A percentile compares a stretch with the other conserved stretches of the same genome.
Conservation (phyloP, 75 land plant genomes). For the Pseudotsuga menziesii region DNA sequence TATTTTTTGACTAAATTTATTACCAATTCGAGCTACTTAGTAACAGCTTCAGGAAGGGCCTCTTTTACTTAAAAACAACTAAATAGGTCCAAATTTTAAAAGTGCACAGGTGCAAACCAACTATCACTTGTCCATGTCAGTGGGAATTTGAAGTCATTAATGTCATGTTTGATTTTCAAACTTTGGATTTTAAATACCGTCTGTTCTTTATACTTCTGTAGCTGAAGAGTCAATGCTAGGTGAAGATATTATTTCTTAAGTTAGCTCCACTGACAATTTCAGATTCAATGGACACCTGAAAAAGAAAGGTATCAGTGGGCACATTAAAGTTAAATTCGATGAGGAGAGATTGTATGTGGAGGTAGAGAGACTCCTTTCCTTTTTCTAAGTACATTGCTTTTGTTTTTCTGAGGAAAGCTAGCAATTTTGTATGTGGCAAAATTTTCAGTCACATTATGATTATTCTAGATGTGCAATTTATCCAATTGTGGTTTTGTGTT, state of each 20-base stretch:
- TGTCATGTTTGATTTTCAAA: not conserved
- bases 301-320: conserved; percentile 89
- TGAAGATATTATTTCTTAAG: not conserved
- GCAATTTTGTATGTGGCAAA: not conserved
- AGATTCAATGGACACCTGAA: conserved; percentile 85
- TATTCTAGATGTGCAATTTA: not conserved
- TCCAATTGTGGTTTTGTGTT: too few relatives aligned
- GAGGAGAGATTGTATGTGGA: conserved; percentile 39
- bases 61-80: too few relatives aligned
- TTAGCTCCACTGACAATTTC: not conserved
- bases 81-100: too few relatives aligned
- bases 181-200: not conserved
- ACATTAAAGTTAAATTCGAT: conserved; percentile 59
- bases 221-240: not conserved
- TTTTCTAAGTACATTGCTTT: not conserved
- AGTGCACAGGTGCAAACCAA: too few relatives aligned
- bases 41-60: too few relatives aligned
- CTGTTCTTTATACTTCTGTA: not conserved
- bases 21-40: too few relatives aligned
- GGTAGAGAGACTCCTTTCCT: conserved; percentile 7
- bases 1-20: not conserved
- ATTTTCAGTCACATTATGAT: not conserved
- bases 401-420: not conserved
- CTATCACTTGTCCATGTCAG: not conserved
- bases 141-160: not conserved